Conservation (phyloP, 176 grass and related monocot genomes). For the Elaeis guineensis region DNA sequence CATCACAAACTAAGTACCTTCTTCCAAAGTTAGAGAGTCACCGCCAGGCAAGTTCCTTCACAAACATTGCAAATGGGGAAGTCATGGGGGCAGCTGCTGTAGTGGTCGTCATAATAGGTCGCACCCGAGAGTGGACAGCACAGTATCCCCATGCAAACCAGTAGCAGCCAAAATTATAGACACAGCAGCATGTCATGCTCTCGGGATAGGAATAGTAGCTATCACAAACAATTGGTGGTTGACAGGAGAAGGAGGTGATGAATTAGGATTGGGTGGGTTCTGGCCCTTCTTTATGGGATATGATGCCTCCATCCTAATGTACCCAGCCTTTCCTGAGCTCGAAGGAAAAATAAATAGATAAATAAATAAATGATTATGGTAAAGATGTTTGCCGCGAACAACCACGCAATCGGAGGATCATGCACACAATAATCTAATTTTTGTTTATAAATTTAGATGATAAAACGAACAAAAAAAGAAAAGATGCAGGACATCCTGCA, state of each 20-base stretch:
- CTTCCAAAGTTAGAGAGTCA: neutral
- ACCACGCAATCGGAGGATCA: no score
- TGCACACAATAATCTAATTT: no score
- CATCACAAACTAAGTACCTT: neutral
- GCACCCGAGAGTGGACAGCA: constrained; percentile 32
- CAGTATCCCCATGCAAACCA: constrained; percentile 44
- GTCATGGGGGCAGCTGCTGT: constrained; percentile 38
- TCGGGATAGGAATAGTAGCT: constrained; percentile 21
- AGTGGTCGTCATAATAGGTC: constrained; percentile 36
- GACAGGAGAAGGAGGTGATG: constrained; percentile 28
- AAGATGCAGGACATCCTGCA: no score
- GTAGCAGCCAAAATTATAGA: constrained; percentile 19
- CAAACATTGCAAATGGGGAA: constrained; percentile 37
- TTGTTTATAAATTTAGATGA: no score
- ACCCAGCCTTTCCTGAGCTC: constrained; percentile 28
- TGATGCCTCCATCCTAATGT: constrained; percentile 35
- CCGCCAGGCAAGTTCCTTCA: constrained; percentile 30
- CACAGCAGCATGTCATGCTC: constrained; percentile 42
- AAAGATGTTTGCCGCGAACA: no score
- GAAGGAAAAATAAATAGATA: neutral
- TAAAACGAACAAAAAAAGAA: no score
- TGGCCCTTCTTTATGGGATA: constrained; percentile 33
- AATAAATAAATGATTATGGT: no score
- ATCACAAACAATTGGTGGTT: constrained; percentile 27
- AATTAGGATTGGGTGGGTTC: constrained; percentile 23